Evolutionary conservation across 768 basidiomycete genomes (phyloP), one percentile per base, ranked within the genome.

Genomic region (button mushroom (Agaricus bisporus)): DNA sequence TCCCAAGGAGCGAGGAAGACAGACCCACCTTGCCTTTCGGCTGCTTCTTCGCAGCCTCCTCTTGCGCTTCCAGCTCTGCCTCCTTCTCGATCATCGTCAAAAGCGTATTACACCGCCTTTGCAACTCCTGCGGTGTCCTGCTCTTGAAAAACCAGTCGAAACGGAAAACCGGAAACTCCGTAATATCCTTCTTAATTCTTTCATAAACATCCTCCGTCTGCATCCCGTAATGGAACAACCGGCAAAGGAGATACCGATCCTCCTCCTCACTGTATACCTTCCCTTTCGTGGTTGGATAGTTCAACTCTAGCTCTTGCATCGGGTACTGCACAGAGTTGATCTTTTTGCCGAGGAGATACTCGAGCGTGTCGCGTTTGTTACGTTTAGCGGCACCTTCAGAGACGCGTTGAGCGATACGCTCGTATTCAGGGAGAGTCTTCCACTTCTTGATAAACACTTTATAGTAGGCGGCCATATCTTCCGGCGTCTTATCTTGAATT

Each of bases 131-230:
- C 2, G 91, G 85, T 10, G 88, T 91, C 51, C 95, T 74, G 59
- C 91, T 92, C 75, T 95, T 95, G 78, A 94, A 88, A 74, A 97
- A 98, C 95, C 94, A 98, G 64, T 98, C 94, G 62, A 98, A 98
- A 18, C 95, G 77, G 73, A 98, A 99, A 12, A 95, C 88, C 1
- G 95, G 95, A 70, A 94, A 98, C 70, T 98, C 95, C 14, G 84
- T 86, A 58, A 98, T 93, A 68, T 98, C 95, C 68, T 86, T 83
- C 80, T 95, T 97, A 71, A 98, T 97, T 49, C 86, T 73, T 63
- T 99, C 95, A 63, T 94, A 97, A 22, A 92, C 88, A 61, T 97
- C 93, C 47, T 91, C 91, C 14, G 78, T 72, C 51, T 86, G 84
- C 78, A 98, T 85, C 20, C 94, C 93, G 59, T 98, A 95, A 69